Conservation (phyloP, 768 basidiomycete species). For the Auricularia sp. region DNA sequence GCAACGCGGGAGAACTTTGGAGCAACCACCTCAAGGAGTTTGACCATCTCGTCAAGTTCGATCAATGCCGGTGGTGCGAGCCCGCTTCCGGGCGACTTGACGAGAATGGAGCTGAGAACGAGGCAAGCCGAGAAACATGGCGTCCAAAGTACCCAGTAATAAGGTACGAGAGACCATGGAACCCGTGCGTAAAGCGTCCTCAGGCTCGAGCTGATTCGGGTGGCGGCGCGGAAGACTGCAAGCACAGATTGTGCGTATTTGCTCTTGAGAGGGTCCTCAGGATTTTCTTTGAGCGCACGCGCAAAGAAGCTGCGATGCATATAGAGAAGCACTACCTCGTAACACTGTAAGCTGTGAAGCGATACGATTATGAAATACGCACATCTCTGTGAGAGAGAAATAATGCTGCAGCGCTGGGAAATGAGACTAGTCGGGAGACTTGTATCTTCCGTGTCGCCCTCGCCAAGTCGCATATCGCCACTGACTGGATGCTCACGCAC, state of each 20-base stretch:
- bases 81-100: conserved; percentile 51
- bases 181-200: conserved; percentile 48
- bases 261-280: conserved; percentile 59
- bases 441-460: neutral
- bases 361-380: neutral
- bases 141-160: conserved; percentile 60
- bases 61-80: conserved; percentile 60
- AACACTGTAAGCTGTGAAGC: no score
- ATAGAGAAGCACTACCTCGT: conserved; percentile 42
- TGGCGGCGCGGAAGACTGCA: conserved; percentile 64
- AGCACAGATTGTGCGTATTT: conserved; percentile 66
- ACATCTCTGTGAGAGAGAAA: neutral
- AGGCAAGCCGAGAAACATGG: conserved; percentile 45
- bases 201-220: conserved; percentile 44
- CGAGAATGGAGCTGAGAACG: conserved; percentile 56
- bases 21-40: conserved; percentile 53
- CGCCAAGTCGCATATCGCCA: neutral
- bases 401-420: neutral
- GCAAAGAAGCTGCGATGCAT: conserved; percentile 67
- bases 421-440: neutral
- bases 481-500: conserved; percentile 13
- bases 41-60: conserved; percentile 54
- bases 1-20: conserved; percentile 23
- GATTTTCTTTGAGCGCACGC: conserved; percentile 58
- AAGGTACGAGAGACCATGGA: conserved; percentile 36